A percentile compares a stretch with the other conserved stretches of the same genome.
Evolutionary conservation across 805 yeast species (phyloP).

Genomic region (Brettanomyces naardenensis): DNA sequence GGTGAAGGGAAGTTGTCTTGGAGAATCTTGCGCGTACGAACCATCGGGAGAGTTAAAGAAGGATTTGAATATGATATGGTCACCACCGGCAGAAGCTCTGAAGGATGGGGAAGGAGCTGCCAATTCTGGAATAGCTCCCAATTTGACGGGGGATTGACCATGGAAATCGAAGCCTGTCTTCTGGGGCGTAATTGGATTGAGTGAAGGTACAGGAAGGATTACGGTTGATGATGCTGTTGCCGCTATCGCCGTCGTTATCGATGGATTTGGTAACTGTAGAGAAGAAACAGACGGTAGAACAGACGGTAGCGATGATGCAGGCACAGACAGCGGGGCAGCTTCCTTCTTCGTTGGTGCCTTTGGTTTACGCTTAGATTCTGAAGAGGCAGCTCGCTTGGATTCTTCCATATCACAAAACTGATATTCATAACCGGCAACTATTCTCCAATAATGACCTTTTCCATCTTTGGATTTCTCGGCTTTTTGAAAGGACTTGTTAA

Average conservation of each 20-base stretch:
- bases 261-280: neutral
- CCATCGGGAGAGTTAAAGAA: constrained; percentile 31
- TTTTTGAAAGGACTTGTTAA: constrained; percentile 88
- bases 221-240: neutral
- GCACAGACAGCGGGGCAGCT: no score
- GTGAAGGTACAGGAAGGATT: neutral
- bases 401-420: constrained; percentile 64
- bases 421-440: constrained; percentile 74
- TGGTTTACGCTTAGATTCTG: neutral
- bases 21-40: constrained; percentile 16
- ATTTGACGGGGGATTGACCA: constrained; percentile 6
- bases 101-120: constrained; percentile 33
- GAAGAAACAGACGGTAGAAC: neutral
- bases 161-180: neutral
- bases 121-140: constrained; percentile 27
- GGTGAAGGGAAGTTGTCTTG: constrained; percentile 38
- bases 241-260: neutral
- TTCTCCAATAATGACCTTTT: constrained; percentile 90
- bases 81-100: constrained; percentile 35
- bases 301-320: neutral
- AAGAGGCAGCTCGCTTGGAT: constrained; percentile 26
- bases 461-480: constrained; percentile 88
- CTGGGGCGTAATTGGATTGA: neutral
- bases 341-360: neutral
- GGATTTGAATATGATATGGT: constrained; percentile 20